Percentiles rank a stretch among this genome's conserved stretches.
phyloP scores from a whole-genome alignment of 1,139 yeast species.

The Yamadazyma sp. region DNA sequence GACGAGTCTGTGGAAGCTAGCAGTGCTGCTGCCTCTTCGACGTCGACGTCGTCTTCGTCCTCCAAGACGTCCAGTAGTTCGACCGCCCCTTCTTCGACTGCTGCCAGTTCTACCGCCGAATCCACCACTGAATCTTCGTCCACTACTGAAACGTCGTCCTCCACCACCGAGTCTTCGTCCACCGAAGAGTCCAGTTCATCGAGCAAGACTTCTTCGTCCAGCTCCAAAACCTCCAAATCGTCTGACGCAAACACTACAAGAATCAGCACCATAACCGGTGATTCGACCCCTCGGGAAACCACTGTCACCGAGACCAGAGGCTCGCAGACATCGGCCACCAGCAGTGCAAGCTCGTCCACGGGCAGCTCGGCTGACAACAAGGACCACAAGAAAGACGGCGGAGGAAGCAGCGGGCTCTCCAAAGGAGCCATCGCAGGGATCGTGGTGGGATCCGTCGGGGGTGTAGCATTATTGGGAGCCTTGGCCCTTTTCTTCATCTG shows the following conservation, averaged over 20 bases:
- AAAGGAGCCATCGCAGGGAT: slow-evolving; percentile 77
- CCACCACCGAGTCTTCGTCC: slow-evolving; percentile 12
- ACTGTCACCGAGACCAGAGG: slow-evolving; percentile 24
- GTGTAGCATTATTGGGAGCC: slow-evolving; percentile 40
- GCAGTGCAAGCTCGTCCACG: slow-evolving; percentile 1
- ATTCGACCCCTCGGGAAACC: slow-evolving; percentile 21
- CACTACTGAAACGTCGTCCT: slow-evolving; percentile 9
- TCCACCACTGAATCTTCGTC: not conserved
- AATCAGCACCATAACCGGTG: slow-evolving; percentile 24
- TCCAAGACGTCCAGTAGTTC: slow-evolving; percentile 12
- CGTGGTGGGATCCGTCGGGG: slow-evolving; percentile 62
- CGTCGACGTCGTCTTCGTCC: slow-evolving; percentile 15
- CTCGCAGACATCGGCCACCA: slow-evolving; percentile 9
- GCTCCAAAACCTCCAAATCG: slow-evolving; percentile 3
- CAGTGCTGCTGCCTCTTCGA: slow-evolving; percentile 13
- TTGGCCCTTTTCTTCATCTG: slow-evolving; percentile 44
- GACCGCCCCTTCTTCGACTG: slow-evolving; percentile 7
- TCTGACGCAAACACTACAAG: slow-evolving; percentile 14
- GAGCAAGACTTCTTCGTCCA: slow-evolving; percentile 2
- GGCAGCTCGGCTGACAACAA: slow-evolving; percentile 7
- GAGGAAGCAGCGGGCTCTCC: slow-evolving; percentile 29
- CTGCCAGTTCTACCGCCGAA: slow-evolving; percentile 1
- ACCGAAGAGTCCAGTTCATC: too few relatives aligned
- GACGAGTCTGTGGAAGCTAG: slow-evolving; percentile 27
- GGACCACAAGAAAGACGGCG: slow-evolving; percentile 5